Evolutionary conservation across 1,284 basidiomycete genomes (phyloP).

Genomic region (Cutaneotrichosporon mucoides): DNA sequence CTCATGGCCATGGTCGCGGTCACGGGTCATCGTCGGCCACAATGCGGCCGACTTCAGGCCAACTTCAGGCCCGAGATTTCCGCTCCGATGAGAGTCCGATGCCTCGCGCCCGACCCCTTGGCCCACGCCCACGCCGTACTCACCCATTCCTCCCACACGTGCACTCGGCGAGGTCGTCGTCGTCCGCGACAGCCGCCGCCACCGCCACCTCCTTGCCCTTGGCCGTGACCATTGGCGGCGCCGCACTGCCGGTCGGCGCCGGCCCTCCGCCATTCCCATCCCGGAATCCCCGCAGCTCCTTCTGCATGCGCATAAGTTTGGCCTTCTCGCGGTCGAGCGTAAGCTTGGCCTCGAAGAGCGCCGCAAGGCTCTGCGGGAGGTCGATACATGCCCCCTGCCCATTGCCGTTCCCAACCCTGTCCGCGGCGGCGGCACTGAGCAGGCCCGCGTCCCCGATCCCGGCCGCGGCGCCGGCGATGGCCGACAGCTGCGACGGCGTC

Average conservation of each 20-base stretch:
- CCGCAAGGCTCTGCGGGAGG: slow-evolving; percentile 42
- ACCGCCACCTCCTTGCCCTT: slow-evolving; percentile 34
- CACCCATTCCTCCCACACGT: slow-evolving; percentile 38
- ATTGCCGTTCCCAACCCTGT: not conserved
- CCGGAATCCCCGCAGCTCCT: slow-evolving; percentile 45
- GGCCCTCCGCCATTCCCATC: slow-evolving; percentile 15
- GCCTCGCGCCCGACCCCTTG: no score
- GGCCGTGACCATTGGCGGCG: not conserved
- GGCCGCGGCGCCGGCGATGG: slow-evolving; percentile 41
- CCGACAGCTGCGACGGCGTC: slow-evolving; percentile 38
- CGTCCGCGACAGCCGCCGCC: slow-evolving; percentile 11
- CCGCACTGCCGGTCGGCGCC: slow-evolving; percentile 9
- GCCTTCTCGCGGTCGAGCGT: slow-evolving; percentile 48
- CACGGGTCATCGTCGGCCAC: no score
- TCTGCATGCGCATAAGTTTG: slow-evolving; percentile 46
- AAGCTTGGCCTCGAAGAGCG: slow-evolving; percentile 47
- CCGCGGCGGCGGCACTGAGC: slow-evolving; percentile 16
- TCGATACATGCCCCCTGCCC: slow-evolving; percentile 34
- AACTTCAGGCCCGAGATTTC: no score
- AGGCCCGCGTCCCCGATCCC: slow-evolving; percentile 35
- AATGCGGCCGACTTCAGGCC: no score
- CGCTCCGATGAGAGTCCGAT: no score
- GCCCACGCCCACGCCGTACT: slow-evolving; percentile 1
- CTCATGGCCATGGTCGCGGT: not conserved
- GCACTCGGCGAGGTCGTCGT: slow-evolving; percentile 34